Conservation (phyloP, 2,329 filamentous ascomycete species). For the Aspergillus proliferans region DNA sequence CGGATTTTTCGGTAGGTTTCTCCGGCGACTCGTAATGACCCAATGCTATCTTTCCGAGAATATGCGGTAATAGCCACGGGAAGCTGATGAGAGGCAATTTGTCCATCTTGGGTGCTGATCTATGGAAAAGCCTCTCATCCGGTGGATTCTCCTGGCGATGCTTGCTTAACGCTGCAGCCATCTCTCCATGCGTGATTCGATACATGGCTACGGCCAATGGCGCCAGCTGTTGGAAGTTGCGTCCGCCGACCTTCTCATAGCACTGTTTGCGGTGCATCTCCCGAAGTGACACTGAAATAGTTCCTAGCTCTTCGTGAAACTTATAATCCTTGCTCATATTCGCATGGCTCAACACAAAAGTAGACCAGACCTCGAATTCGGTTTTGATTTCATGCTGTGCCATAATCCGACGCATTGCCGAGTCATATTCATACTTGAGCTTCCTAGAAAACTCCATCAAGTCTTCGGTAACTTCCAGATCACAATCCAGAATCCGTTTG, state of each 20-base stretch:
- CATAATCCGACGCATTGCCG: constrained; percentile 70
- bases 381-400: constrained; percentile 74
- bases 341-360: constrained; percentile 73
- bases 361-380: constrained; percentile 88
- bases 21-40: constrained; percentile 24
- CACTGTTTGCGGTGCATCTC: constrained; percentile 63
- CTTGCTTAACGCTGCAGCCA: constrained; percentile 54
- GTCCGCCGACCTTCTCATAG: constrained; percentile 57
- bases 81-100: constrained; percentile 82
- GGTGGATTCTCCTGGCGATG: constrained; percentile 25
- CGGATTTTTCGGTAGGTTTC: not conserved
- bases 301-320: constrained; percentile 73
- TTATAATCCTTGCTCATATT: constrained; percentile 73
- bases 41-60: constrained; percentile 64
- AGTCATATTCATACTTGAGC: constrained; percentile 74
- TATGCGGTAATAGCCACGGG: constrained; percentile 78
- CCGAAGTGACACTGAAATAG: constrained; percentile 60
- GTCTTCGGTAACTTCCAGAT: constrained; percentile 51
- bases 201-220: constrained; percentile 86
- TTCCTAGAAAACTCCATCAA: constrained; percentile 54
- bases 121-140: constrained; percentile 8
- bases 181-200: constrained; percentile 66
- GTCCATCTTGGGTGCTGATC: constrained; percentile 9
- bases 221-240: constrained; percentile 54
- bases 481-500: constrained; percentile 57